A percentile compares a stretch with the other conserved stretches of the same genome.
phyloP scores from a whole-genome alignment of 78 protist genomes.

The Dictyostelium citrinum region DNA sequence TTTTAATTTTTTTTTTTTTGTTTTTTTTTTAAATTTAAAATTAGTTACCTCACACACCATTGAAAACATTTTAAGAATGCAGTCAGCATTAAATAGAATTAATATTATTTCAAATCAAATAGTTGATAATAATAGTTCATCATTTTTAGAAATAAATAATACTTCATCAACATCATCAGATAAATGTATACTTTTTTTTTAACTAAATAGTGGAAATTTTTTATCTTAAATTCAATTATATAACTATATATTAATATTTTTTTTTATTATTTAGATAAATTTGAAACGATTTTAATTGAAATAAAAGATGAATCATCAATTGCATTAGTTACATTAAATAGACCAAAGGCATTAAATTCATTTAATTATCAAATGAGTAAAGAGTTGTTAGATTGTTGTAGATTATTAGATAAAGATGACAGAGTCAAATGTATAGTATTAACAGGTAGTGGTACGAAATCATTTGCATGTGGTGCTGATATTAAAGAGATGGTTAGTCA shows the following conservation, averaged over 20 bases:
- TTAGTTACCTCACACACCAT: no score
- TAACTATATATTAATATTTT: no score
- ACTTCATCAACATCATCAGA: neutral
- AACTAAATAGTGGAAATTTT: no score
- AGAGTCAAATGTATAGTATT: conserved; percentile 9
- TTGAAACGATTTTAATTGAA: neutral
- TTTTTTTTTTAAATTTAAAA: no score
- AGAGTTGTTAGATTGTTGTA: neutral
- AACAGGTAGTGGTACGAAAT: conserved; percentile 36
- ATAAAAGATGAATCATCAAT: neutral
- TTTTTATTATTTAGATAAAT: neutral
- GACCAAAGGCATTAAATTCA: conserved; percentile 44
- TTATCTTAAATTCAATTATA: no score
- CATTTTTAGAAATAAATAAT: neutral
- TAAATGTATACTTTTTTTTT: no score
- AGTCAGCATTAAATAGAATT: neutral
- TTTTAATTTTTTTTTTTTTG: no score
- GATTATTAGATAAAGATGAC: conserved; percentile 18
- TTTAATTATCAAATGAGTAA: conserved; percentile 13
- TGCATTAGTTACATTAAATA: conserved; percentile 24
- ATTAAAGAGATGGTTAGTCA: conserved; percentile 89
- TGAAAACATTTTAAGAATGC: neutral
- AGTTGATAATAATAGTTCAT: neutral
- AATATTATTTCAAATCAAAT: neutral
- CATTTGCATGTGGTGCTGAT: conserved; percentile 95